These are phyloP conservation scores for Pneumocystis canis DNA, from an alignment of 1,139 yeast species.

Conservation along the genomic window DNA sequence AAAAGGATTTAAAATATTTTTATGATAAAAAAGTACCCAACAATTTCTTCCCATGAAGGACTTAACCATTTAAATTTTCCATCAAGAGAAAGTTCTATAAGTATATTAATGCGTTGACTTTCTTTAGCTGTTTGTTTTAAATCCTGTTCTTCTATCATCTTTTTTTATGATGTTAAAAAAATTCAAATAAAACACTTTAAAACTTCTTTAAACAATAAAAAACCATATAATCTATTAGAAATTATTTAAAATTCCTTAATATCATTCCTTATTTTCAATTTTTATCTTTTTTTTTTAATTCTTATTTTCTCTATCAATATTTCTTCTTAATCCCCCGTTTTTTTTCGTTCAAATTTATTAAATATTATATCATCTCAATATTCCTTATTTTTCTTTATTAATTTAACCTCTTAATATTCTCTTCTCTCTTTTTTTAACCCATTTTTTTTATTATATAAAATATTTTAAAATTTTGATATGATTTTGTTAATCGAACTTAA, in stretches of 20 bases:
- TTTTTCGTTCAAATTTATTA: not conserved
- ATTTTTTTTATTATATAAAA: no score
- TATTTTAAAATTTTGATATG: no score
- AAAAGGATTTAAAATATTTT: slow-evolving; percentile 28
- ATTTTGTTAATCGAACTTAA: no score
- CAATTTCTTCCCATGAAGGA: slow-evolving; percentile 60
- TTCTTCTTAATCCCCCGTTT: not conserved
- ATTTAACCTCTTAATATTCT: no score
- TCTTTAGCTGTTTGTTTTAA: not conserved
- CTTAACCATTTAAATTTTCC: slow-evolving; percentile 63
- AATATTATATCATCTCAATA: no score
- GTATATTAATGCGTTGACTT: not conserved
- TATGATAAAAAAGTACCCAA: slow-evolving; percentile 22
- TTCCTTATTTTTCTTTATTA: no score
- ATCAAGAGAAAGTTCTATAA: slow-evolving; percentile 23
- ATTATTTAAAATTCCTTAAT: not conserved
- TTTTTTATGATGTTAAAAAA: not conserved
- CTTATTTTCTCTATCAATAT: no score
- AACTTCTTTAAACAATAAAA: not conserved
- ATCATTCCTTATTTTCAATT: not conserved
- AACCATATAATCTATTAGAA: not conserved
- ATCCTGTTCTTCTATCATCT: not conserved
- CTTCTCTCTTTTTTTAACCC: no score
- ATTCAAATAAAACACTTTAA: not conserved
- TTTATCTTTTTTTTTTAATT: no score